A percentile compares a stretch with the other conserved stretches of the same genome.
Evolutionary conservation across 305 asterid genomes (phyloP).

Genomic region (Stenogyne calaminthoides): DNA sequence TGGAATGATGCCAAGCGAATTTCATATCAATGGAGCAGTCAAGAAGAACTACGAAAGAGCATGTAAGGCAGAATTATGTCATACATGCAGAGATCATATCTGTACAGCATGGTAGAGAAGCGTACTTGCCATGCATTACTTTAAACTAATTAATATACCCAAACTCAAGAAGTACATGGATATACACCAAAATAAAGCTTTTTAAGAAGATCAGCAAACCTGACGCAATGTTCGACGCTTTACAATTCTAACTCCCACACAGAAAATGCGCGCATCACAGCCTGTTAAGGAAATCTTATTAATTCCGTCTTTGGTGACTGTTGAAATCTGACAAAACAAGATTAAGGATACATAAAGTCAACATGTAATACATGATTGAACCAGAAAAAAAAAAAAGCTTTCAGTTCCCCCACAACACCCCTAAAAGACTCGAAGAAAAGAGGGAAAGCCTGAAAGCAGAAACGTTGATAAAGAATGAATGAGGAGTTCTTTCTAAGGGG

Average conservation of each 20-base stretch:
- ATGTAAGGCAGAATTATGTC: conserved; percentile 6
- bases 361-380: conserved; percentile 25
- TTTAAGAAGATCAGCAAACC: conserved; percentile 45
- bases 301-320: conserved; percentile 89
- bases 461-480: neutral
- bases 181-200: conserved; percentile 22
- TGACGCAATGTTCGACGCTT: conserved; percentile 84
- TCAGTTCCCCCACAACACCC: neutral
- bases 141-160: conserved; percentile 15
- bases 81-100: conserved; percentile 12
- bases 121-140: conserved; percentile 9
- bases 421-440: neutral
- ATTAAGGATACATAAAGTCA: conserved; percentile 31
- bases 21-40: conserved; percentile 10
- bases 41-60: neutral
- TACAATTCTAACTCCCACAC: conserved; percentile 92
- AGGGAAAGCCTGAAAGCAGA: conserved; percentile 10
- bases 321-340: conserved; percentile 78
- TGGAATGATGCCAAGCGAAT: neutral
- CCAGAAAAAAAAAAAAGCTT: neutral
- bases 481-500: neutral
- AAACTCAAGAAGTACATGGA: neutral
- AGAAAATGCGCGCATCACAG: conserved; percentile 88
- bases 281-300: conserved; percentile 86
- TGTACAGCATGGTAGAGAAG: neutral